Evolutionary conservation across 2,329 filamentous ascomycete genomes (phyloP).

Genomic region (Aspergillus novoparasiticus): DNA sequence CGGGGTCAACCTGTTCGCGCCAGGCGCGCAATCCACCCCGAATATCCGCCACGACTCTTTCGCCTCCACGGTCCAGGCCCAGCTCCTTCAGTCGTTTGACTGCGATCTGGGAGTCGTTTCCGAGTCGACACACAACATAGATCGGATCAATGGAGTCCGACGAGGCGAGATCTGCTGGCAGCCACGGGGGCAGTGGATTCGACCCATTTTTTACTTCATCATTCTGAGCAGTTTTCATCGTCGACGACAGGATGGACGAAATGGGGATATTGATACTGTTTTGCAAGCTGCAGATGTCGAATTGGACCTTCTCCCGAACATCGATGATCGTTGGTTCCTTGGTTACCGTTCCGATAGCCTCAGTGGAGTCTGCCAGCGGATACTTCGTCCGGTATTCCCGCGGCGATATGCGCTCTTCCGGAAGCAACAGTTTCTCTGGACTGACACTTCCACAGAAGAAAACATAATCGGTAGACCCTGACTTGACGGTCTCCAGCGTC

Average conservation of each 20-base stretch:
- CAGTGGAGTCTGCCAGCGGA: constrained; percentile 1
- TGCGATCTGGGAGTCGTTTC: constrained; percentile 52
- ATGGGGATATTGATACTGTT: constrained; percentile 68
- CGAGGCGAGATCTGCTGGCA: constrained; percentile 29
- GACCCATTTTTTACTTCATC: constrained; percentile 1
- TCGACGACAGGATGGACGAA: constrained; percentile 41
- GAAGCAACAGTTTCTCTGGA: constrained; percentile 59
- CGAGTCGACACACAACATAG: constrained; percentile 51
- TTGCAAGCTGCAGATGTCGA: constrained; percentile 73
- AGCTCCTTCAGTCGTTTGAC: constrained; percentile 46
- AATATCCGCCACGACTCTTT: constrained; percentile 44
- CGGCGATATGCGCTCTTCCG: constrained; percentile 69
- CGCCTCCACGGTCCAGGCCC: constrained; percentile 35
- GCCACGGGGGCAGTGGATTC: constrained; percentile 27
- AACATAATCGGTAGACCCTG: constrained; percentile 76
- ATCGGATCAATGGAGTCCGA: constrained; percentile 34
- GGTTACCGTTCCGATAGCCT: constrained; percentile 11
- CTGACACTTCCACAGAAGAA: constrained; percentile 74
- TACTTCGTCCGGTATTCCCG: constrained; percentile 55
- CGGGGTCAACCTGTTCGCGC: constrained; percentile 44
- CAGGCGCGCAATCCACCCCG: constrained; percentile 46
- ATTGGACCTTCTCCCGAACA: constrained; percentile 82
- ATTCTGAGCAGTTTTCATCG: constrained; percentile 2
- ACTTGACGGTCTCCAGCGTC: constrained; percentile 62
- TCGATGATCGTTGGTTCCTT: constrained; percentile 68